Evolutionary conservation across 2,329 filamentous ascomycete species (phyloP).

Genomic region (Acephala macrosclerotiorum): DNA sequence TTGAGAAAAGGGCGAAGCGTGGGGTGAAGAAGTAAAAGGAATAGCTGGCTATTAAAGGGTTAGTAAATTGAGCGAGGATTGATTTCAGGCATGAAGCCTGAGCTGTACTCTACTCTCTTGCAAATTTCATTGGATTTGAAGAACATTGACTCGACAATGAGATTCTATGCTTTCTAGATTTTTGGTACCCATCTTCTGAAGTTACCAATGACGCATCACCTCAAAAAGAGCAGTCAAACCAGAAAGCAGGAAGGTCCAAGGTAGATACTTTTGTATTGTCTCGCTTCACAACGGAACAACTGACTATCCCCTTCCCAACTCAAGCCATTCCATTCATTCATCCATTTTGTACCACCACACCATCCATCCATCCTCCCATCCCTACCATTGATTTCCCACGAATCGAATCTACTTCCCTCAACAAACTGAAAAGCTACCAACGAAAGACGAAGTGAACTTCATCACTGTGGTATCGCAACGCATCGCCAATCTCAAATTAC

Average conservation of each 20-base stretch:
- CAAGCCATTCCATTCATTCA: constrained; percentile 2
- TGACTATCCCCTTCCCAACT: background rate
- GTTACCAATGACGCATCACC: no score
- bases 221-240: background rate
- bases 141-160: background rate
- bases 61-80: no score
- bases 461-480: constrained; percentile 6
- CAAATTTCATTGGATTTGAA: background rate
- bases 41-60: no score
- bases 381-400: background rate
- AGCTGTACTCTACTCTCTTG: background rate
- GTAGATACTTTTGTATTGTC: constrained; percentile 7
- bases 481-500: constrained; percentile 7
- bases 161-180: background rate
- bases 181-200: no score
- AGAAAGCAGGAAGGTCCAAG: background rate
- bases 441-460: constrained; percentile 5
- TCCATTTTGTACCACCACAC: constrained; percentile 2
- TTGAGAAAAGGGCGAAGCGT: background rate
- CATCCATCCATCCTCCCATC: background rate
- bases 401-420: background rate
- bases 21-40: background rate
- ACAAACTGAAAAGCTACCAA: background rate
- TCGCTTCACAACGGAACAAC: background rate
- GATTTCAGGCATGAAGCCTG: background rate